phyloP scores from a whole-genome alignment of 495 filamentous ascomycete species.

The Podospora pseudoanserina region DNA sequence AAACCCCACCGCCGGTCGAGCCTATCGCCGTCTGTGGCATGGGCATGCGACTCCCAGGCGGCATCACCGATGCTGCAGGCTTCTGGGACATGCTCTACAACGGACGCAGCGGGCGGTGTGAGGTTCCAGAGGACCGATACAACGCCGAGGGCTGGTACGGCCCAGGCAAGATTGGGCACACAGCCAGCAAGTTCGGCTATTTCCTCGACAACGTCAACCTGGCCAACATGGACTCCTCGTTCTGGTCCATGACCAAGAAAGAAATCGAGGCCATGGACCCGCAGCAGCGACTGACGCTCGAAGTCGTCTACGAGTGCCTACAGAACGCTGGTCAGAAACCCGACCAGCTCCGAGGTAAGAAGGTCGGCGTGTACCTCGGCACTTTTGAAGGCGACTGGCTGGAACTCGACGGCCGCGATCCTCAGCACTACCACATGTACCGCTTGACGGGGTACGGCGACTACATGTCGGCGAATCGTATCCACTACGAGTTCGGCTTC shows the following conservation, averaged over 20 bases:
- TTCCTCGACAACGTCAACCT: neutral
- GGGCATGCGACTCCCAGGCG: slow-evolving; percentile 37
- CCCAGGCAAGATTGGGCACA: neutral
- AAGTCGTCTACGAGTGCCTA: slow-evolving; percentile 7
- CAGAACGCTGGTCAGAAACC: neutral
- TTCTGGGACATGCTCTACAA: slow-evolving; percentile 38
- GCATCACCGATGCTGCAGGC: slow-evolving; percentile 22
- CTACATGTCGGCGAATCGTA: neutral
- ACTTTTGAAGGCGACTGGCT: neutral
- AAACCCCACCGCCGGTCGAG: no score
- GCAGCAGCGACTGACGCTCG: neutral
- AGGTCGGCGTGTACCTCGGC: neutral
- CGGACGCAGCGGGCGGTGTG: slow-evolving; percentile 18
- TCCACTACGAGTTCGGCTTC: neutral
- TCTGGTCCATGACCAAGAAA: neutral
- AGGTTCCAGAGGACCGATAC: neutral
- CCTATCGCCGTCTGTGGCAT: slow-evolving; percentile 36
- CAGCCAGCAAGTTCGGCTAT: neutral
- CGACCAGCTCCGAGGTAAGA: neutral
- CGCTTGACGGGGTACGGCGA: neutral
- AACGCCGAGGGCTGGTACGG: neutral
- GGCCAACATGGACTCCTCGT: neutral
- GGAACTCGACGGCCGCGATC: neutral
- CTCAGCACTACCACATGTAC: neutral
- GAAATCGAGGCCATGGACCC: neutral